A percentile compares a stretch with the other conserved stretches of the same genome.
Evolutionary conservation across 768 basidiomycete species (phyloP).

Genomic region (Scleroderma bovista): DNA sequence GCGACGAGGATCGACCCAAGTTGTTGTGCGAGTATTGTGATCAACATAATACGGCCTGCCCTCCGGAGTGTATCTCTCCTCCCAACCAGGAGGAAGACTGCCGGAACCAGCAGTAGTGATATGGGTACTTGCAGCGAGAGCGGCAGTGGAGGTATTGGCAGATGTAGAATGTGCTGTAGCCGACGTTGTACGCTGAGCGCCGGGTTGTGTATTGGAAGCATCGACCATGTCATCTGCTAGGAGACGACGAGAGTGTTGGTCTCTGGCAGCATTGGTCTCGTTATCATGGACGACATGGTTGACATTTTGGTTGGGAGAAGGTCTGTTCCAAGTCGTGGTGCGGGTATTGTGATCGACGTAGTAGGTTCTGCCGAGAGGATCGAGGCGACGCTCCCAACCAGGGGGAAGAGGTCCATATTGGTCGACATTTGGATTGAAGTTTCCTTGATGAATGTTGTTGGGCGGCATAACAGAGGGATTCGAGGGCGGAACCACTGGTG

Average conservation of each 20-base stretch:
- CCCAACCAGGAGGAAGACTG: constrained; percentile 94
- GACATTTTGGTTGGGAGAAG: constrained; percentile 67
- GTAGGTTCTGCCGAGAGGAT: constrained; percentile 93
- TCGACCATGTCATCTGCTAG: constrained; percentile 85
- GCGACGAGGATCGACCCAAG: constrained; percentile 99
- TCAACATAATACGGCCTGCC: constrained; percentile 99
- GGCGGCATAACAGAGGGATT: constrained; percentile 36
- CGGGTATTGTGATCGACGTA: constrained; percentile 99
- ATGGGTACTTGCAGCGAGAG: constrained; percentile 47
- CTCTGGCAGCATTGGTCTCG: constrained; percentile 81
- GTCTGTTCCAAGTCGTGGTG: constrained; percentile 96
- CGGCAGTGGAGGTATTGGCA: constrained; percentile 34
- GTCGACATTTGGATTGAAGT: constrained; percentile 94
- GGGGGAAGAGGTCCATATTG: constrained; percentile 86
- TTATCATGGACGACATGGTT: constrained; percentile 68
- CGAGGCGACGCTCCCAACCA: constrained; percentile 96
- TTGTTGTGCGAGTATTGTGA: constrained; percentile 98
- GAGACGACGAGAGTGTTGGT: constrained; percentile 79
- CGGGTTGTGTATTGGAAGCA: constrained; percentile 43
- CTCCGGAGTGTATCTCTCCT: constrained; percentile 97
- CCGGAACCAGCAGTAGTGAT: constrained; percentile 74
- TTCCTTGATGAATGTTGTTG: constrained; percentile 53
- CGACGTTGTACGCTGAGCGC: constrained; percentile 36
- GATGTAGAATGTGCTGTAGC: constrained; percentile 25
- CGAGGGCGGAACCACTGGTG: constrained; percentile 17